phyloP scores from a whole-genome alignment of 208 protist species.

The Leishmania martiniquensis region DNA sequence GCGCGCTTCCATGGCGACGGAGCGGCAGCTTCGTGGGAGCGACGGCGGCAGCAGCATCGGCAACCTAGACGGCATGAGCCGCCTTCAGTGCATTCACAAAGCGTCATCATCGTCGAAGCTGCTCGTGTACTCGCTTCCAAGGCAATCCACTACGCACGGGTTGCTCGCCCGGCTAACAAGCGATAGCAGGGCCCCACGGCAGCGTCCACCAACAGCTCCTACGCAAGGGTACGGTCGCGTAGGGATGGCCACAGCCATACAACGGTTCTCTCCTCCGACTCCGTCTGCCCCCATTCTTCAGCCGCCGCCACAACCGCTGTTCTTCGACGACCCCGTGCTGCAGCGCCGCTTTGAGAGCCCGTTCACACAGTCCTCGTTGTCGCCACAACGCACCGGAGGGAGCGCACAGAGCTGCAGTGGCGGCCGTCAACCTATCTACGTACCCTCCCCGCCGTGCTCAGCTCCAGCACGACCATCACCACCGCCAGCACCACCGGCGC shows the following conservation, averaged over 20 bases:
- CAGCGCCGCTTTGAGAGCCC: slow-evolving; percentile 1
- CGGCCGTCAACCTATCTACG: neutral
- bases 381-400: neutral
- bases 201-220: neutral
- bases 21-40: neutral
- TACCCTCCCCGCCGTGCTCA: neutral
- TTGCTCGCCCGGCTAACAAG: neutral
- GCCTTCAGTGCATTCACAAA: neutral
- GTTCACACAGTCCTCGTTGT: neutral
- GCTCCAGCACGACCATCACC: neutral
- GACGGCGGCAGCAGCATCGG: neutral
- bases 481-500: neutral
- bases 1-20: neutral
- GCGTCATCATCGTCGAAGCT: neutral
- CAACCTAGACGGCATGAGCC: neutral
- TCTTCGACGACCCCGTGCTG: slow-evolving; percentile 18
- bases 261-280: neutral
- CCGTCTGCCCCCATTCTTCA: neutral
- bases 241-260: neutral
- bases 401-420: neutral
- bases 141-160: neutral
- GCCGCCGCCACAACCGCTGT: neutral
- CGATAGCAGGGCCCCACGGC: neutral
- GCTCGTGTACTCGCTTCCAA: neutral
- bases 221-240: neutral